Evolutionary conservation across 1,139 yeast genomes (phyloP).

Genomic region (Maudiozyma humilis): DNA sequence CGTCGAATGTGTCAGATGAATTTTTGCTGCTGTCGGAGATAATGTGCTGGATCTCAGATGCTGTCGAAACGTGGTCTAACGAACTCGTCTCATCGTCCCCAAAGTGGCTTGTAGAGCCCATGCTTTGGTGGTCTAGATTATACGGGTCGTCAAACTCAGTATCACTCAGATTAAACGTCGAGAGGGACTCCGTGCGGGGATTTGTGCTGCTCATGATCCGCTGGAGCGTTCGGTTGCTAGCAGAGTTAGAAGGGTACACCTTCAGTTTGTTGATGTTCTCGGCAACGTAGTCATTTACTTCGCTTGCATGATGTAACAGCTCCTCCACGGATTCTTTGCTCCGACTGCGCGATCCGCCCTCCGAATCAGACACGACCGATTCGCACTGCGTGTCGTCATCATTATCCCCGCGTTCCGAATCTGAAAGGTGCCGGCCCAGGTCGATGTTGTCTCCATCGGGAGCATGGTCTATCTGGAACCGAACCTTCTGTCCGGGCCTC

Average conservation of each 20-base stretch:
- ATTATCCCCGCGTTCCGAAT: neutral
- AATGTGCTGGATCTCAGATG: neutral
- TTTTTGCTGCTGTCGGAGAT: neutral
- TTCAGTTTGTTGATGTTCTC: constrained; percentile 23
- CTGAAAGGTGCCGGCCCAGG: neutral
- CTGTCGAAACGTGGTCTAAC: constrained; percentile 1
- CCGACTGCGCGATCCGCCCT: constrained; percentile 3
- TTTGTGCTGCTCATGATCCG: constrained; percentile 21
- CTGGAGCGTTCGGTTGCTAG: constrained; percentile 7
- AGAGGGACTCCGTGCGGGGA: constrained; percentile 24
- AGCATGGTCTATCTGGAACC: constrained; percentile 16
- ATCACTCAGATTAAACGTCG: constrained; percentile 29
- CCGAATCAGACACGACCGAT: constrained; percentile 1
- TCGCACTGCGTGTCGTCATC: neutral
- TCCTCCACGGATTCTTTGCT: constrained; percentile 25
- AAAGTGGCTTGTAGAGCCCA: constrained; percentile 3
- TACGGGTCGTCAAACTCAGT: constrained; percentile 17
- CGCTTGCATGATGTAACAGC: constrained; percentile 25
- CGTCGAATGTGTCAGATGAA: neutral
- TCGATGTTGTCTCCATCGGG: neutral
- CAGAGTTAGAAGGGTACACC: constrained; percentile 14
- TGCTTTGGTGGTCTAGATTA: constrained; percentile 9
- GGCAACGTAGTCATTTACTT: constrained; percentile 24
- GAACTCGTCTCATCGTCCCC: neutral
- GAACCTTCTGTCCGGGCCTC: constrained; percentile 17